These are phyloP conservation scores for Sesbania bispinosa DNA, from an alignment of 306 rosid genomes.

Conservation along the genomic window DNA sequence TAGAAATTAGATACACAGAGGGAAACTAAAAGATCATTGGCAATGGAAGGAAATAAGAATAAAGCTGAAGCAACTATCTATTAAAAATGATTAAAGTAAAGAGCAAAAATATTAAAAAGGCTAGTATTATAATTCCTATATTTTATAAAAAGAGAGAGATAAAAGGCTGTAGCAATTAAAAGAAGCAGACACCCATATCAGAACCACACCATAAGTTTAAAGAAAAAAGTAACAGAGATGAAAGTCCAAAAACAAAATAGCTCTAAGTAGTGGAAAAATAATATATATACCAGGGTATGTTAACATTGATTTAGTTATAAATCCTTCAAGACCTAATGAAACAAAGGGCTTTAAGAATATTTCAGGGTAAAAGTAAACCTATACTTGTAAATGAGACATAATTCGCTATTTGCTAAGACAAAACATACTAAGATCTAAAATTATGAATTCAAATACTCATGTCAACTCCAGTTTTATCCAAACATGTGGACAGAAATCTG, in stretches of 20 bases:
- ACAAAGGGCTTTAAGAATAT: too few species aligned
- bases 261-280: too few species aligned
- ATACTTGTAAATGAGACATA: background rate
- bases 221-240: too few species aligned
- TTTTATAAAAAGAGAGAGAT: too few species aligned
- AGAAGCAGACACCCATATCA: too few species aligned
- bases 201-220: too few species aligned
- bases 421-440: background rate
- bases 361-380: background rate
- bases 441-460: background rate
- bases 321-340: too few species aligned
- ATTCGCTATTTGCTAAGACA: background rate
- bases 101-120: background rate
- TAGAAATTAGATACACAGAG: background rate
- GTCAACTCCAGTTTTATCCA: background rate
- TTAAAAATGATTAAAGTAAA: background rate
- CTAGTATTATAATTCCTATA: too few species aligned
- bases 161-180: too few species aligned
- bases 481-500: background rate
- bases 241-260: too few species aligned
- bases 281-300: too few species aligned
- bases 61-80: conserved; percentile 14
- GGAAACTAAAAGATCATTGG: background rate
- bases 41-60: conserved; percentile 4
- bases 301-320: too few species aligned